Conservation (phyloP, 805 yeast genomes). For the Candida xyloterini region DNA sequence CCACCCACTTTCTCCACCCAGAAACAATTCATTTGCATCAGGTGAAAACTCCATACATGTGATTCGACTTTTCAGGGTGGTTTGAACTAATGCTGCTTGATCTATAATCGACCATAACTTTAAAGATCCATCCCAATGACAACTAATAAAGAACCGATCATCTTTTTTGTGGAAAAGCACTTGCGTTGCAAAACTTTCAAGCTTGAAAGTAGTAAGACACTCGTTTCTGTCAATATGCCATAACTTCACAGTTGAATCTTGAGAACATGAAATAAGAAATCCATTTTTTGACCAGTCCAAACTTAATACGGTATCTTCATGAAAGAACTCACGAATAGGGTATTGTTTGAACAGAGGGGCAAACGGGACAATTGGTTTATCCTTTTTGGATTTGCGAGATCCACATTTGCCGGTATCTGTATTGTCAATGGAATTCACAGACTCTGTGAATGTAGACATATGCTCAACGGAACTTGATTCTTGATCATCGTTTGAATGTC, state of each 20-base stretch:
- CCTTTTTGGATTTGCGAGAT: conserved; percentile 7
- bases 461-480: conserved; percentile 14
- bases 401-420: conserved; percentile 5
- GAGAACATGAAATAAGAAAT: conserved; percentile 74
- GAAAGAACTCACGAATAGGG: conserved; percentile 61
- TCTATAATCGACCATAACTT: conserved; percentile 88
- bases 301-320: conserved; percentile 65
- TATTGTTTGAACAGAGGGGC: conserved; percentile 77
- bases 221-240: conserved; percentile 78
- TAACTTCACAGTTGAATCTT: conserved; percentile 77
- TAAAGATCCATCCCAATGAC: conserved; percentile 72
- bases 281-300: conserved; percentile 87
- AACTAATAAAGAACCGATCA: conserved; percentile 81
- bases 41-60: conserved; percentile 78
- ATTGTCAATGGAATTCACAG: conserved; percentile 4
- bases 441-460: conserved; percentile 15
- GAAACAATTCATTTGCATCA: conserved; percentile 53
- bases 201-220: conserved; percentile 62
- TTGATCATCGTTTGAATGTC: conserved; percentile 6
- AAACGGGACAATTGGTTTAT: conserved; percentile 33
- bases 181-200: conserved; percentile 80
- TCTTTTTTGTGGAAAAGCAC: conserved; percentile 80
- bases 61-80: conserved; percentile 61
- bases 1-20: conserved; percentile 80
- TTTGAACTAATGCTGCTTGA: conserved; percentile 54